A percentile compares a stretch with the other conserved stretches of the same genome.
These are phyloP conservation scores for Daldinia childiae DNA, from an alignment of 495 filamentous ascomycete species.

Conservation along the genomic window DNA sequence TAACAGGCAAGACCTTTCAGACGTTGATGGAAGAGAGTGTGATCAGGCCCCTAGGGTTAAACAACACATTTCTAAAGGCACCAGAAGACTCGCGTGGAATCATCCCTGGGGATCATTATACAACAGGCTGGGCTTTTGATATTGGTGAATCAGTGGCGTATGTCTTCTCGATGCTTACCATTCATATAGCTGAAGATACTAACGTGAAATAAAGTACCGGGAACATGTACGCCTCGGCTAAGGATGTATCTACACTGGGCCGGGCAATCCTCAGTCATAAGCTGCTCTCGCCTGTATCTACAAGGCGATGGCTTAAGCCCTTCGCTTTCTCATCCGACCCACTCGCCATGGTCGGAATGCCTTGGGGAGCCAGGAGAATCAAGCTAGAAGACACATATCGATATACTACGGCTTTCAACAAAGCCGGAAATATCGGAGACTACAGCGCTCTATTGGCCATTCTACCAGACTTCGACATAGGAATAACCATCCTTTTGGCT, in stretches of 20 bases:
- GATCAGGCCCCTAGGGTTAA: slow-evolving; percentile 56
- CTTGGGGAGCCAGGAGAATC: slow-evolving; percentile 65
- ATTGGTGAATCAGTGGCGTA: slow-evolving; percentile 53
- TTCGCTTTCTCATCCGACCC: slow-evolving; percentile 59
- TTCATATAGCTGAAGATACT: slow-evolving; percentile 13
- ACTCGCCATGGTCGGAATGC: slow-evolving; percentile 59
- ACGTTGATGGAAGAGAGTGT: slow-evolving; percentile 53
- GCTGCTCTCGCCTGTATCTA: slow-evolving; percentile 58
- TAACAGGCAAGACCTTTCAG: slow-evolving; percentile 51
- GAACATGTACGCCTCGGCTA: slow-evolving; percentile 64
- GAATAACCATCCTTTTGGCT: slow-evolving; percentile 61
- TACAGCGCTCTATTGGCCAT: slow-evolving; percentile 62
- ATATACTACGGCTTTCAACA: slow-evolving; percentile 61
- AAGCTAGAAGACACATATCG: slow-evolving; percentile 49
- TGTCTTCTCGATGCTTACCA: slow-evolving; percentile 4
- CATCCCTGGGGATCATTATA: slow-evolving; percentile 47
- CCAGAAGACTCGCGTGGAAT: slow-evolving; percentile 48
- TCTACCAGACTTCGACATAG: slow-evolving; percentile 63
- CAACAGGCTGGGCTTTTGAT: slow-evolving; percentile 49
- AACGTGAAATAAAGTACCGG: slow-evolving; percentile 54
- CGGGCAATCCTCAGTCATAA: slow-evolving; percentile 63
- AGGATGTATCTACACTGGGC: slow-evolving; percentile 62
- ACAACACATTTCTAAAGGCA: slow-evolving; percentile 48
- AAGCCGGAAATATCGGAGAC: slow-evolving; percentile 59
- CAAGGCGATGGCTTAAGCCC: slow-evolving; percentile 68